Percentiles rank a stretch among this genome's conserved stretches.
These are phyloP conservation scores for Xanthoceras sorbifolium DNA, from an alignment of 345 rosid genomes.

Conservation along the genomic window DNA sequence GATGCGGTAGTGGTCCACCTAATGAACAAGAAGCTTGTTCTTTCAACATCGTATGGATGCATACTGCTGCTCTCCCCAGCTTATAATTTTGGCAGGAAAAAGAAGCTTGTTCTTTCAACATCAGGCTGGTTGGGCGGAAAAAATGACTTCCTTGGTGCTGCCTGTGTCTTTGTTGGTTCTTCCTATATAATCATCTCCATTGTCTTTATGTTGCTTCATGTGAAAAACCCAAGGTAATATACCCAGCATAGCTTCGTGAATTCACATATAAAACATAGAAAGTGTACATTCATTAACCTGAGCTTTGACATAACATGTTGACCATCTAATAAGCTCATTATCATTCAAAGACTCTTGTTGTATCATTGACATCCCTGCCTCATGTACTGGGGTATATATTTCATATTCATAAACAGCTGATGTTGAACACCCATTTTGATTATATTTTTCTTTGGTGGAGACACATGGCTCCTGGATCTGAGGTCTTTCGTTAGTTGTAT, in stretches of 20 bases:
- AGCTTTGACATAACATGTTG: no score
- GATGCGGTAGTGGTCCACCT: slow-evolving; percentile 51
- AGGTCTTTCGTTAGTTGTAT: background rate
- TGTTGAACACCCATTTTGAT: background rate
- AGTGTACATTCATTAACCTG: background rate
- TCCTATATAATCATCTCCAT: slow-evolving; percentile 56
- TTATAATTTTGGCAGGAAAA: slow-evolving; percentile 79
- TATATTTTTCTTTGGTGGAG: background rate
- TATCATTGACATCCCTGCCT: background rate
- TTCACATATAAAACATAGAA: slow-evolving; percentile 1
- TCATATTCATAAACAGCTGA: background rate
- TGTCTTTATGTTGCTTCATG: slow-evolving; percentile 68
- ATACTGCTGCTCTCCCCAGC: no score
- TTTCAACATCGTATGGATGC: slow-evolving; percentile 4
- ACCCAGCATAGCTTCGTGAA: background rate
- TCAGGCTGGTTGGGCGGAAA: slow-evolving; percentile 84
- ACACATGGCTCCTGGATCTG: background rate
- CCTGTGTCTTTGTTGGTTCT: slow-evolving; percentile 67
- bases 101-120: slow-evolving; percentile 75
- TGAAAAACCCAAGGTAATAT: slow-evolving; percentile 59
- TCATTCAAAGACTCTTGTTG: background rate
- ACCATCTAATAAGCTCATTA: no score
- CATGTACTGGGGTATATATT: background rate
- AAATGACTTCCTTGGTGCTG: slow-evolving; percentile 75
- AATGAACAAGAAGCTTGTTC: slow-evolving; percentile 49